Evolutionary conservation across 2,329 filamentous ascomycete genomes (phyloP), one percentile per base, ranked within the genome.

Genomic region (Microsporum canis): DNA sequence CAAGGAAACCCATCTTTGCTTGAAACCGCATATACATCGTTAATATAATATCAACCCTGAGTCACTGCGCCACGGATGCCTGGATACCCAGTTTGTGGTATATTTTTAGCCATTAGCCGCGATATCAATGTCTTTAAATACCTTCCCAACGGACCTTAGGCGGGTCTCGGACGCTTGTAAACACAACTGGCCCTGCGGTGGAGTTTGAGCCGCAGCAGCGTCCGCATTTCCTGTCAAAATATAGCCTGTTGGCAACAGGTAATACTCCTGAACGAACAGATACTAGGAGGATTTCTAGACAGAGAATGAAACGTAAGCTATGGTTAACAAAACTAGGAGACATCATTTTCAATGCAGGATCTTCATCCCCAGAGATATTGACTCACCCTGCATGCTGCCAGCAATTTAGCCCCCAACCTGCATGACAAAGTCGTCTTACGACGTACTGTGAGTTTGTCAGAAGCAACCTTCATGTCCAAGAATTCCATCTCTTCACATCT

Each of bases 51-150:
- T 12, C 43, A 27, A 47, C 43, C 43, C 3, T 29, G 49, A 53
- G 17, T 7, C 49, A 31, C 49, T 53, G 49, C 49, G 49, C 49
- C 49, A 53, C 49, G 27, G 49, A 53, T n/a, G 31, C 12, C 49
- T 53, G 49, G 5, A 53, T 53, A 53, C 49, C 49, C 49, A 33
- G 29, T 53, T 33, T 31, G 4, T 53, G 29, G 27, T 33, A 53
- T 53, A 53, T 53, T 53, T 53, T 53, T 53, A 53, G 49, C 49
- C 49, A 12, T 53, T 53, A 53, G 49, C 49, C 49, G 49, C 49
- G 49, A 53, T 53, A 53, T 53, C 49, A 34, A 33, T 53, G 31
- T 53, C 27, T 53, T 34, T 14, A 33, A 34, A 34, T 53, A 53
- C 27, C 49, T 7, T 43, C 29, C 29, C 5, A 53, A 29, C 10